Evolutionary conservation across 192 early-diverging fungal species (phyloP), one percentile per base, ranked within the genome.

Genomic region (Linnemannia hyalina): DNA sequence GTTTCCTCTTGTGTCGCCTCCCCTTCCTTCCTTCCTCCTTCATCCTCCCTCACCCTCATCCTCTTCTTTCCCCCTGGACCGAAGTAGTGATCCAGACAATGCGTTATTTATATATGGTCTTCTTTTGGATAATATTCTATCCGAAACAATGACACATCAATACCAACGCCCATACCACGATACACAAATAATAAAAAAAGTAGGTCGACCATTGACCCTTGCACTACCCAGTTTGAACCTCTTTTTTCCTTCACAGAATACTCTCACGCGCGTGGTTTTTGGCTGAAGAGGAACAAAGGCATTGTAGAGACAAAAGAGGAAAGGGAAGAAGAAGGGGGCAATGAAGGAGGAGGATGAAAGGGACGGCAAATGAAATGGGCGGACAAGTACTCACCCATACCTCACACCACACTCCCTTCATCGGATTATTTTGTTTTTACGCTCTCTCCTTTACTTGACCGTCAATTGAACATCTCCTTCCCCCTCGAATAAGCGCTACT

Each of bases 251-350:
- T 55, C 6, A 26, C 22, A 26, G 57, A 60, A 65, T 10, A 65
- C 60, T 65, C 29, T 65, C 60, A 65, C 60, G 60, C 60, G 60
- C 60, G 60, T 65, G 60, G 60, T 65, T 65, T 65, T 65, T 32
- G 29, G 26, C 55, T 57, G 23, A 57, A 57, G 7, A 26, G 23
- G 22, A 65, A 65, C 60, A 65, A 65, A 65, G 29, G 29, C 60
- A 65, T 60, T 63, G 60, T 10, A 32, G 29, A 63, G 29, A 63
- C 44, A 41, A n/a, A 35, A 35, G 15, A 10, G 6, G 52, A 40
- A 54, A 23, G 46, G 20, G 32, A 65, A 65, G 26, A 46, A 46
- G 44, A 46, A 10, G 42, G 42, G 42, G 44, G 44, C 10, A 13
- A 18, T 49, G 47, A 13, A 49, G 47, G 16, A 16, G 16, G 47